Evolutionary conservation across 176 grass and related monocot genomes (phyloP), one percentile per base, ranked within the genome.

Genomic region (Alopecurus myosuroides): DNA sequence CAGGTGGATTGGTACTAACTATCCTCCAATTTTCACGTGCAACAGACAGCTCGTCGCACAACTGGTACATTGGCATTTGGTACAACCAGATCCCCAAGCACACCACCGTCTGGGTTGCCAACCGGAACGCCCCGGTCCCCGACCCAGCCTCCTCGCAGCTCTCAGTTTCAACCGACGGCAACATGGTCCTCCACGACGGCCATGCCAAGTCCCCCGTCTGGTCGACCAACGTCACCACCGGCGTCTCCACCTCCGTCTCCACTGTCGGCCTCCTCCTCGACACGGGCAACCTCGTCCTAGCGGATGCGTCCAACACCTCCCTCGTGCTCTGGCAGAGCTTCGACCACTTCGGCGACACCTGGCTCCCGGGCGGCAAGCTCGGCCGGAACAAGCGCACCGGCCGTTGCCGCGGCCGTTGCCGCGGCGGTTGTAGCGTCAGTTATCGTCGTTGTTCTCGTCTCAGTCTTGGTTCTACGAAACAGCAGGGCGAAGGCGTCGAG

Each of bases 291-390:
- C 89, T 94, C 6, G 86, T 91, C 40, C 83, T 94, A 0, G 63
- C 88, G 0, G 72, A 87, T 26, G 86, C 72, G 33, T 87, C 84
- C 78, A 90, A 90, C 76, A 70, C 84, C 57, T 75, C 80, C 20
- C 49, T 3, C 33, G 48, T 84, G 64, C 80, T 91, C 56, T 94
- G 92, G 92, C 92, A 94, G 72, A 94, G 92, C 84, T 88, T 91
- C 33, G 89, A 94, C 44, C 84, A 91, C 82, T 91, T 88, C 34
- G 87, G 84, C 39, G 40, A 94, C 81, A 91, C 89, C 23, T 94
- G 86, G 89, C 81, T 94, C 3, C 89, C 92, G 4, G 89, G 92
- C 40, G 86, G 81, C 29, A 94, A 25, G 77, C 71, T 91, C 3
- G 84, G 89, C 69, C 74, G 86, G 55, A 89, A 78, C 80, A 94